These are phyloP conservation scores for Oryza glumipatula DNA, from an alignment of 176 grass and related monocot species.

Conservation along the genomic window DNA sequence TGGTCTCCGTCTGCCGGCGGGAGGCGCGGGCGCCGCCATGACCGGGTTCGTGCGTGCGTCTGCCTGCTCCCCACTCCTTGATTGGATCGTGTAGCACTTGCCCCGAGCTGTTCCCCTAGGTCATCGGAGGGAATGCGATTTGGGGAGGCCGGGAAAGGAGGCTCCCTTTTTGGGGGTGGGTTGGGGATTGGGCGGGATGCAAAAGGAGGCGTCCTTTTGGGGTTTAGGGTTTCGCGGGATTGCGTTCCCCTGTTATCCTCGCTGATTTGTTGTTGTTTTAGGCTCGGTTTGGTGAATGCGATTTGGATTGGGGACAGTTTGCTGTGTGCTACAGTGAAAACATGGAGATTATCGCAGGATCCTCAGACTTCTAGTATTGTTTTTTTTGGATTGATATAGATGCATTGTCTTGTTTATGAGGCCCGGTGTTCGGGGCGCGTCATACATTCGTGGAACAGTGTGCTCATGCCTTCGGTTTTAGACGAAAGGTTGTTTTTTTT, in stretches of 20 bases:
- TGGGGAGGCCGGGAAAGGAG: neutral
- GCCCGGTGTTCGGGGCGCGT: too few relatives aligned
- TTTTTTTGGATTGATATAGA: slow-evolving; percentile 28
- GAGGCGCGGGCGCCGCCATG: slow-evolving; percentile 37
- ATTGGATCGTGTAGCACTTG: neutral
- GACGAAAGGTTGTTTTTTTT: neutral
- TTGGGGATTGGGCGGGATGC: neutral
- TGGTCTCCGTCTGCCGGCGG: neutral
- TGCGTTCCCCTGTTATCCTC: neutral
- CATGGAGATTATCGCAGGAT: neutral
- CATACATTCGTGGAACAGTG: neutral
- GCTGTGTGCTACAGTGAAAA: neutral
- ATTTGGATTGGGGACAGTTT: slow-evolving; percentile 13
- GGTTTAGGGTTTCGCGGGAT: neutral
- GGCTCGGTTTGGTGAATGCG: neutral
- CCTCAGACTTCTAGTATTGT: neutral
- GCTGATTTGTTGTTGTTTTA: neutral
- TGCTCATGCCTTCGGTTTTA: neutral
- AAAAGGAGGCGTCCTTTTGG: neutral
- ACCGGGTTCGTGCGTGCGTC: slow-evolving; percentile 47
- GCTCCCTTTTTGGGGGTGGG: neutral
- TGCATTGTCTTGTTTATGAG: neutral
- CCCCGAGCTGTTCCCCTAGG: neutral
- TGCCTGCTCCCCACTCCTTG: neutral
- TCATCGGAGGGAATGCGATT: slow-evolving; percentile 15